Conservation (phyloP, 805 yeast species). For the Barnettozyma californica region DNA sequence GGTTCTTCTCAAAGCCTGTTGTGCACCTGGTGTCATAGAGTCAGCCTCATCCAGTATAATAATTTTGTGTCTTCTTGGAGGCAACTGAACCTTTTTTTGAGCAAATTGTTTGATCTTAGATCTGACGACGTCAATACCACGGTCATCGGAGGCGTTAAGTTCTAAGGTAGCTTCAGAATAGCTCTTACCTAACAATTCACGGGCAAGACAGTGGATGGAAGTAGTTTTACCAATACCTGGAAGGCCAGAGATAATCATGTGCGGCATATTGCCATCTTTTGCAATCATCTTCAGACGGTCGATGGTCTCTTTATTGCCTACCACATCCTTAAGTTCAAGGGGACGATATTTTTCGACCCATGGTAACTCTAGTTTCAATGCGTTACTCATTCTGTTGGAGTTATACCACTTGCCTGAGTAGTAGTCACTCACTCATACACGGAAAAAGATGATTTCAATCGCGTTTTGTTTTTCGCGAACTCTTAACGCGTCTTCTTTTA, state of each 20-base stretch:
- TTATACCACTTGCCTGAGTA: neutral
- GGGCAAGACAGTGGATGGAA: slow-evolving; percentile 83
- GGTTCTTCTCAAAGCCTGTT: slow-evolving; percentile 64
- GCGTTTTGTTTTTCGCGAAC: neutral
- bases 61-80: slow-evolving; percentile 88
- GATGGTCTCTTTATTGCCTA: slow-evolving; percentile 89
- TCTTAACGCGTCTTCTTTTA: too few species aligned
- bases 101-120: slow-evolving; percentile 94
- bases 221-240: slow-evolving; percentile 99
- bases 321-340: slow-evolving; percentile 68
- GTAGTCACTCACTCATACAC: neutral
- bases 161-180: slow-evolving; percentile 84
- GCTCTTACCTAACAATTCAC: slow-evolving; percentile 68
- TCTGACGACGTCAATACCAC: slow-evolving; percentile 96
- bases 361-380: slow-evolving; percentile 25
- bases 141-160: slow-evolving; percentile 92
- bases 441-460: neutral
- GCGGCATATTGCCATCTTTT: slow-evolving; percentile 94
- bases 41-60: slow-evolving; percentile 94
- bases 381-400: slow-evolving; percentile 6
- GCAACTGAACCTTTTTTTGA: slow-evolving; percentile 82
- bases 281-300: slow-evolving; percentile 81
- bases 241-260: slow-evolving; percentile 87
- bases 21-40: slow-evolving; percentile 82
- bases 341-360: slow-evolving; percentile 97